Percentiles rank a stretch among this genome's conserved stretches.
phyloP scores from a whole-genome alignment of 805 yeast genomes.

The Cyberlindnera japonica region DNA sequence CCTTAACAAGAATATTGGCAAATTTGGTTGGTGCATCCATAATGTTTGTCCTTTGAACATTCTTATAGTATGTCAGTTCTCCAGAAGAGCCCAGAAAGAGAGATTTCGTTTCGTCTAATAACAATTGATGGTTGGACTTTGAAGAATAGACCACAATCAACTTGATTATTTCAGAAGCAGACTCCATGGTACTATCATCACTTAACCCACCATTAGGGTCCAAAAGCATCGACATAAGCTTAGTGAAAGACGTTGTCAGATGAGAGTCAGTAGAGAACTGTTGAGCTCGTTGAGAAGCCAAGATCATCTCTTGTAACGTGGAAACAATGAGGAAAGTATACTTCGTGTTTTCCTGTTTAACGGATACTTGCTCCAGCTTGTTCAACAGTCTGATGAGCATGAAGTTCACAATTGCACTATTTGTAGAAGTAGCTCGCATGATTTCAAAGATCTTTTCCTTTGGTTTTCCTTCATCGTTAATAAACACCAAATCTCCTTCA shows the following conservation, averaged over 20 bases:
- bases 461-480: slow-evolving; percentile 26
- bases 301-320: slow-evolving; percentile 18
- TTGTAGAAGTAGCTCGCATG: slow-evolving; percentile 28
- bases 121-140: slow-evolving; percentile 38
- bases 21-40: slow-evolving; percentile 30
- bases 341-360: slow-evolving; percentile 3
- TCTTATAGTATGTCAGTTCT: slow-evolving; percentile 13
- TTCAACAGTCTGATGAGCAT: slow-evolving; percentile 36
- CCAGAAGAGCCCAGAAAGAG: slow-evolving; percentile 31
- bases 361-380: slow-evolving; percentile 26
- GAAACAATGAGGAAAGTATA: slow-evolving; percentile 21
- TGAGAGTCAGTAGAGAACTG: slow-evolving; percentile 24
- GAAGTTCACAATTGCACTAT: slow-evolving; percentile 34
- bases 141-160: slow-evolving; percentile 32
- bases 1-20: slow-evolving; percentile 39
- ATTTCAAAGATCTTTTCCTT: slow-evolving; percentile 27
- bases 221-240: slow-evolving; percentile 13
- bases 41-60: slow-evolving; percentile 18
- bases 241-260: slow-evolving; percentile 15
- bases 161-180: slow-evolving; percentile 32
- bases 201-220: slow-evolving; percentile 7
- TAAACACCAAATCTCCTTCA: slow-evolving; percentile 27
- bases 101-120: slow-evolving; percentile 36
- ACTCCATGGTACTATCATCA: slow-evolving; percentile 23
- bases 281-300: slow-evolving; percentile 20